A percentile compares a stretch with the other conserved stretches of the same genome.
Conservation (phyloP, 306 rosid genomes). For the Sophora flavescens region DNA sequence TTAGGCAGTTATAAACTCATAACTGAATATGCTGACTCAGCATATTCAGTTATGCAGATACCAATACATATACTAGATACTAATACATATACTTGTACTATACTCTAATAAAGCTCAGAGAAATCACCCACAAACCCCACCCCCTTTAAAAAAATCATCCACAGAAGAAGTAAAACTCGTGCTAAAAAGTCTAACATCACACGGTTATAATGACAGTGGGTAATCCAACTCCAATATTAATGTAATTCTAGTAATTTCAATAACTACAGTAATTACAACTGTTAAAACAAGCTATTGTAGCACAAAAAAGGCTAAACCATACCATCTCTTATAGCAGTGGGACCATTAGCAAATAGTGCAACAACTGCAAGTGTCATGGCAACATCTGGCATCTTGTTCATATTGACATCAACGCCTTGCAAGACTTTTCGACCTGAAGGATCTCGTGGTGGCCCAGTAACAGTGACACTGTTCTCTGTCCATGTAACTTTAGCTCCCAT, state of each 20-base stretch:
- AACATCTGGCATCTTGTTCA: slow-evolving; percentile 99
- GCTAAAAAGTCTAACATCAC: slow-evolving; percentile 8
- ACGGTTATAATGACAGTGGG: background rate
- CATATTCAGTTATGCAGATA: too few species aligned
- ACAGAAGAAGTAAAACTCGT: background rate
- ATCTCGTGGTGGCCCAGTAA: slow-evolving; percentile 79
- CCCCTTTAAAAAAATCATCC: background rate
- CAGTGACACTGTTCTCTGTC: slow-evolving; percentile 92
- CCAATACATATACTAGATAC: slow-evolving; percentile 78
- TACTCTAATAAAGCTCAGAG: background rate
- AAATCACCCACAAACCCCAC: background rate
- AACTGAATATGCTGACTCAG: too few species aligned
- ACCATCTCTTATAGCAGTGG: slow-evolving; percentile 95
- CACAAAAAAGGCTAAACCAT: slow-evolving; percentile 43
- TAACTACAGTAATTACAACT: background rate
- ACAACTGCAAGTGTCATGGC: slow-evolving; percentile 99
- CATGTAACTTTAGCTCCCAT: slow-evolving; percentile 98
- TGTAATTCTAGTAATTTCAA: slow-evolving; percentile 21
- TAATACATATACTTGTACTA: too few species aligned
- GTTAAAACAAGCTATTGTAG: background rate
- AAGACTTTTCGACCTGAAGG: slow-evolving; percentile 70
- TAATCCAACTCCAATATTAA: slow-evolving; percentile 27
- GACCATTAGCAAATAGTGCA: slow-evolving; percentile 91
- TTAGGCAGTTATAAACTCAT: too few species aligned
- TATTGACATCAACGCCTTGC: slow-evolving; percentile 86